These are phyloP conservation scores for Ceratocystiopsis minuta DNA, from an alignment of 2,329 filamentous ascomycete genomes.

Conservation along the genomic window DNA sequence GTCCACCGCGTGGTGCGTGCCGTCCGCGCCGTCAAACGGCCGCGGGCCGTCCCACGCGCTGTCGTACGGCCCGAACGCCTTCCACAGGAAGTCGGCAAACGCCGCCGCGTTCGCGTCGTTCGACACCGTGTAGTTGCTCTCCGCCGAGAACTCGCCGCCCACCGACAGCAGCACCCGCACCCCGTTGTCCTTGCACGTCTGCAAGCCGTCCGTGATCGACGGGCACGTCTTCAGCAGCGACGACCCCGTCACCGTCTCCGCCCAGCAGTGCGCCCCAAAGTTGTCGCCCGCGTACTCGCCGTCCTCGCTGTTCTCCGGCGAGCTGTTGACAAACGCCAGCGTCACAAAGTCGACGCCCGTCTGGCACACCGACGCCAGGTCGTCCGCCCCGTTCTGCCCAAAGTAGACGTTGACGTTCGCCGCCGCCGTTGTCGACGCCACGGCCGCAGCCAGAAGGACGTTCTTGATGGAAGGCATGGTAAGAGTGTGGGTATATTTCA, in stretches of 20 bases:
- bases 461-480: conserved; percentile 10
- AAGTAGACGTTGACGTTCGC: conserved; percentile 17
- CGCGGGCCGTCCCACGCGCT: conserved; percentile 15
- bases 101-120: conserved; percentile 13
- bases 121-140: conserved; percentile 19
- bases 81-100: conserved; percentile 22
- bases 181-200: conserved; percentile 33
- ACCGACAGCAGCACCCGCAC: conserved; percentile 49
- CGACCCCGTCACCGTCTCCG: conserved; percentile 15
- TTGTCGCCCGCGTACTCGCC: conserved; percentile 20
- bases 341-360: conserved; percentile 22
- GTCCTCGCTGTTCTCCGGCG: conserved; percentile 19
- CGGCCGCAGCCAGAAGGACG: conserved; percentile 12
- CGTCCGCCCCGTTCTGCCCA: conserved; percentile 13
- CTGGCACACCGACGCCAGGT: conserved; percentile 16
- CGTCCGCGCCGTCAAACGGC: conserved; percentile 23
- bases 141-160: conserved; percentile 27
- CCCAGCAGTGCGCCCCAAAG: conserved; percentile 20
- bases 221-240: conserved; percentile 17
- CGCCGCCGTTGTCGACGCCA: conserved; percentile 7
- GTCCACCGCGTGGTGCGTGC: conserved; percentile 24
- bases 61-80: conserved; percentile 19
- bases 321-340: conserved; percentile 21
- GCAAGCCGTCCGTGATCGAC: conserved; percentile 17
- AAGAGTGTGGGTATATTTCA: neutral